Base-by-base conservation (phyloP, 306 rosid species). In the Parietaria judaica region DNA sequence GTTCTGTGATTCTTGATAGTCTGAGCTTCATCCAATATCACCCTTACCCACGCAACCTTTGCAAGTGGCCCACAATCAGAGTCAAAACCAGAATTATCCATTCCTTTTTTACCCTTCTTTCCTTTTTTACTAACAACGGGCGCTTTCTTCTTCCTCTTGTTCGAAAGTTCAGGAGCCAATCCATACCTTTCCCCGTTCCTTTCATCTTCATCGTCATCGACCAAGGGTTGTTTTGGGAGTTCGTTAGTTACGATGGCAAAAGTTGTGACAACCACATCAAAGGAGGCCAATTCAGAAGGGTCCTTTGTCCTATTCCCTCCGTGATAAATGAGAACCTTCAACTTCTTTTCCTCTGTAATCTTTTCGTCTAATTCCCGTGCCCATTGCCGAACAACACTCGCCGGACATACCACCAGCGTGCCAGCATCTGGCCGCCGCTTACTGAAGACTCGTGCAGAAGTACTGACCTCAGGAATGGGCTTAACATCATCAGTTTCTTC, bases 1-100 rank as follows among this genome's bases (percentile, higher is more conserved):
- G 99, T 92, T 77, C 96, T 84, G 78, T 88, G 97, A 80, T 92
- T 92, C 76, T 92, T 92, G 61, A 92, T 92, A n/a, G 94, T 88
- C 70, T 88, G 99, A 60, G 99, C 99, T 80, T 92, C 99, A 82
- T 92, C 99, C 45, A 92, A 84, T 74, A 92, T 79, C 72, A 92
- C 95, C 78, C 99, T 84, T 68, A 76, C 80, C 99, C 99, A 92
- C 66, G 87, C 90, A 53, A 92, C 99, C 75, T 70, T 89, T 49
- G 97, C 96, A 68, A 92, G 86, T 58, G 99, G 49, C 43, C 99
- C 99, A 55, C 85, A 68, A 66, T 58, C 76, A 72, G 66, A 75
- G 45, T 84, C 95, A 11, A 82, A 51, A 50, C 83, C 51, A 61
- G 89, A 80, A 65, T 76, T 54, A 36, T 79, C 92, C 69, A 68